Conservation (phyloP, 2,329 filamentous ascomycete genomes). For the Fusarium illudens region DNA sequence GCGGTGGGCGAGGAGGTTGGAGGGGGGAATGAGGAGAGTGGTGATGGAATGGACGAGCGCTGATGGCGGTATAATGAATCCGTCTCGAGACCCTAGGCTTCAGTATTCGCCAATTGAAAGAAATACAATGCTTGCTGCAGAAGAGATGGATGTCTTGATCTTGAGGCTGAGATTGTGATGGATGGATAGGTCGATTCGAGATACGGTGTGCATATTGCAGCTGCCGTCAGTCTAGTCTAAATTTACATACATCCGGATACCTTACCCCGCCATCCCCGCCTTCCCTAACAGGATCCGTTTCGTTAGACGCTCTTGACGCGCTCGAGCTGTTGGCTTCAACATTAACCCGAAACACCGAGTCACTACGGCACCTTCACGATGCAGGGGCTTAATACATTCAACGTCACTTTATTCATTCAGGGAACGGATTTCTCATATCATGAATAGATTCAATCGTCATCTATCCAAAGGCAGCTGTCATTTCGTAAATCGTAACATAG, state of each 20-base stretch:
- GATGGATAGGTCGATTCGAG: not conserved
- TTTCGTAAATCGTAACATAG: constrained; percentile 31
- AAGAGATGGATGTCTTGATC: not conserved
- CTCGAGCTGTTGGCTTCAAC: not conserved
- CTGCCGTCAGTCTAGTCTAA: not conserved
- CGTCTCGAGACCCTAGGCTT: not conserved
- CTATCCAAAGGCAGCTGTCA: constrained; percentile 50
- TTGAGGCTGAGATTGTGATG: not conserved
- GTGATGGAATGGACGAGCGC: not conserved
- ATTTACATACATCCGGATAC: not conserved
- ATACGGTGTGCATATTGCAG: constrained; percentile 25
- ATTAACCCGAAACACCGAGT: constrained; percentile 6
- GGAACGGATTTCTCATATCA: constrained; percentile 30
- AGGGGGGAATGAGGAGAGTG: not conserved
- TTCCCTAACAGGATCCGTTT: constrained; percentile 10
- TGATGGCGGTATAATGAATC: not conserved
- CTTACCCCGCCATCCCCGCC: constrained; percentile 35
- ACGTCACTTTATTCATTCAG: not conserved
- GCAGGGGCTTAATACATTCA: not conserved
- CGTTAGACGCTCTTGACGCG: not conserved
- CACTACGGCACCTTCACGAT: not conserved
- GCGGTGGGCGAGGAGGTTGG: constrained; percentile 2
- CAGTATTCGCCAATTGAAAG: not conserved
- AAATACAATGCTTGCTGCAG: not conserved
- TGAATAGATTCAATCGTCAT: constrained; percentile 64